Evolutionary conservation across 192 early-diverging fungal species (phyloP), one percentile per base, ranked within the genome.

Genomic region (Chytriomyces sp.): DNA sequence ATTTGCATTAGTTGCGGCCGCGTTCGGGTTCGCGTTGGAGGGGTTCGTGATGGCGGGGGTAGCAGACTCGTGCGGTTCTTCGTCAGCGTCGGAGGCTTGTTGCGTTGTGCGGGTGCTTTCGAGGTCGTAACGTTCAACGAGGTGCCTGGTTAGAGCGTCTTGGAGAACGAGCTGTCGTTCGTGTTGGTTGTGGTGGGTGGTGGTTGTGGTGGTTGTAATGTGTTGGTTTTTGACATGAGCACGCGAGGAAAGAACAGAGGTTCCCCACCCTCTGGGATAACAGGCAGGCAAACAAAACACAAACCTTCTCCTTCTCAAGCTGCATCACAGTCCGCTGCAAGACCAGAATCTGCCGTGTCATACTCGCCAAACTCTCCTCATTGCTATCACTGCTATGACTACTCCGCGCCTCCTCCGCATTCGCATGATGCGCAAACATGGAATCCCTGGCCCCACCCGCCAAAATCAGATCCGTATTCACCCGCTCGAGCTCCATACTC

Each of bases 311-410:
- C 34, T 65, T 65, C 34, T 65, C 63, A 7, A 65, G 49, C 33
- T 65, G 37, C 63, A 65, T 65, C 5, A 65, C 63, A 26, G 63
- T 65, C 41, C 63, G 8, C 34, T 65, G 63, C 49, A 65, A 34
- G 7, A 32, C 31, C 37, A 65, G 8, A 28, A 65, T 65, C 30
- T 65, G 63, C 3, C 63, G 25, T 26, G 40, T 52, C 63, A 65
- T 65, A 5, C 63, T 65, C n/a, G 30, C 26, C 22, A 49, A 19
- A 19, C 6, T 22, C 3, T 52, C 63, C 8, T n/a, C 14, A 14
- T 17, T 26, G 3, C 22, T 26, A 0, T 19, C 22, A 65, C 19
- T 39, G 56, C 56, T 58, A 22, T 19, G n/a, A 49, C 26, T 25
- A 30, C 22, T 30, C 10, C 33, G 8, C 37, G 34, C 39, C 10